A percentile compares a stretch with the other conserved stretches of the same genome.
phyloP scores from a whole-genome alignment of 352 stramenopile species.

The Phytophthora chlamydospora region DNA sequence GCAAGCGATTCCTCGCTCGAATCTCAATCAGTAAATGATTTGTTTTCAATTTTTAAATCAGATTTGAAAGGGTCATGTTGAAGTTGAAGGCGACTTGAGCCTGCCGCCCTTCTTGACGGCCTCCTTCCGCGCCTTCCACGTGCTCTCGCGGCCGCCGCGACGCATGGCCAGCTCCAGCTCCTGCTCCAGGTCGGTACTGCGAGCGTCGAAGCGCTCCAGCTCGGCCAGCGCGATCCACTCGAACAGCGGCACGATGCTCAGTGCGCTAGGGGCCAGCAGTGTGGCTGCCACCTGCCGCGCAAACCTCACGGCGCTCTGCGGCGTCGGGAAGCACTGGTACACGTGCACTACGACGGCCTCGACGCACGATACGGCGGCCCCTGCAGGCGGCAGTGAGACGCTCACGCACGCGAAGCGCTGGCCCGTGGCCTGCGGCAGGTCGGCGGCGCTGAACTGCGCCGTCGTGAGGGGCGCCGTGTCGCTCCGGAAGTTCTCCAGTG shows the following conservation, averaged over 20 bases:
- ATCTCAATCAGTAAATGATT: too few relatives aligned
- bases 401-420: constrained; percentile 80
- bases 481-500: constrained; percentile 66
- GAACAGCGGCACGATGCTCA: constrained; percentile 81
- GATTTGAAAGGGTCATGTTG: not conserved
- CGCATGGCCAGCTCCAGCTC: constrained; percentile 61
- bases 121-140: constrained; percentile 75
- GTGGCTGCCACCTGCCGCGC: constrained; percentile 58
- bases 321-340: constrained; percentile 83
- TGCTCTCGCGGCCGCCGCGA: constrained; percentile 41
- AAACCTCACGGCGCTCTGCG: constrained; percentile 79
- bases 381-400: constrained; percentile 41
- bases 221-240: constrained; percentile 77
- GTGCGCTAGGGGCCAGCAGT: constrained; percentile 45
- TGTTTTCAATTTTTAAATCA: too few relatives aligned
- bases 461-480: not conserved
- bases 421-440: constrained; percentile 58
- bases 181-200: constrained; percentile 65
- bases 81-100: constrained; percentile 15
- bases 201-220: constrained; percentile 75
- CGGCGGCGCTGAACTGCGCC: constrained; percentile 50
- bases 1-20: too few relatives aligned
- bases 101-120: constrained; percentile 55
- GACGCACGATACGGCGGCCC: constrained; percentile 26
- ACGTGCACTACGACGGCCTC: constrained; percentile 73